Conservation (phyloP, 2,329 filamentous ascomycete genomes). For the Ophiostoma pallidulum region DNA sequence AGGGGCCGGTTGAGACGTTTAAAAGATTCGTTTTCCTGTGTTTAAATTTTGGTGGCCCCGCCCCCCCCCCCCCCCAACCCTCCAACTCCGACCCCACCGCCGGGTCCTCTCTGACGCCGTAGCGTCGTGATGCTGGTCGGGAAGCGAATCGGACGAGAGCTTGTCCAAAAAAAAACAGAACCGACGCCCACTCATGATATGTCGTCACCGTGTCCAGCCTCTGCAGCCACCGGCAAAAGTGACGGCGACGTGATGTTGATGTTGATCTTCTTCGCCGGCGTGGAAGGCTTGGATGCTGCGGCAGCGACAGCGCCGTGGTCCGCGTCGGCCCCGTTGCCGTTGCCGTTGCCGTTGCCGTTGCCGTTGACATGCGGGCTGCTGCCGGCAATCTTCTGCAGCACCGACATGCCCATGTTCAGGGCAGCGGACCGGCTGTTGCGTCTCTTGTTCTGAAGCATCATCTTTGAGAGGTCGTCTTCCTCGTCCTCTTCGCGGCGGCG, state of each 20-base stretch:
- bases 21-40: no score
- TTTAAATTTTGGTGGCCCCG: no score
- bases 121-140: no score
- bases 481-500: slow-evolving; percentile 87
- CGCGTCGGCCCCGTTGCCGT: not conserved
- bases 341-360: not conserved
- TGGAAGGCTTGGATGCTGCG: not conserved
- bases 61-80: no score
- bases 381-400: slow-evolving; percentile 1
- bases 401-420: slow-evolving; percentile 16
- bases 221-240: slow-evolving; percentile 9
- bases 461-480: slow-evolving; percentile 81
- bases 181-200: slow-evolving; percentile 1
- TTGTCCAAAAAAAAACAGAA: not conserved
- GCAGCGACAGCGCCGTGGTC: not conserved
- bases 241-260: slow-evolving; percentile 16
- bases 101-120: no score
- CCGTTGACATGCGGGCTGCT: no score
- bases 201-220: slow-evolving; percentile 8
- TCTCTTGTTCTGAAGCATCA: slow-evolving; percentile 57
- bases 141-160: not conserved
- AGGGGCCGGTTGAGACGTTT: no score
- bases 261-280: slow-evolving; percentile 10
- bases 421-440: slow-evolving; percentile 44
- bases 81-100: no score